phyloP scores from a whole-genome alignment of 2,329 filamentous ascomycete genomes.

The Beauveria brongniartii region DNA sequence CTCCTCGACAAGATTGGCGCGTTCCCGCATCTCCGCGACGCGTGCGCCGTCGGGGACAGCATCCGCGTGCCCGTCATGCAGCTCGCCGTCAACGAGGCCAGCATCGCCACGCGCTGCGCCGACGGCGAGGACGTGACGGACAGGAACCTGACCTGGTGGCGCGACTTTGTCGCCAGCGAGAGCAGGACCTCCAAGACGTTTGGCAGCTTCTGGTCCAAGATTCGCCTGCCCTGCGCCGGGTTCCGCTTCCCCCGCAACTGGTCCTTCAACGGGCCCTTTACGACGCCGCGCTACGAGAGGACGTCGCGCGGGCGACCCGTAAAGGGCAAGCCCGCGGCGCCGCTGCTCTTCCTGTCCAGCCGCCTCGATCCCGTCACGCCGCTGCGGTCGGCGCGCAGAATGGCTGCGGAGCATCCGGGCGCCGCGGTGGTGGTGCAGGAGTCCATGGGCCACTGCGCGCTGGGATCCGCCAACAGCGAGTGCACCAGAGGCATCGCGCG shows the following conservation, averaged over 20 bases:
- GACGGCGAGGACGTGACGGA: constrained; percentile 8
- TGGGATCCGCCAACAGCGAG: constrained; percentile 8
- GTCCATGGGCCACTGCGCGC: constrained; percentile 15
- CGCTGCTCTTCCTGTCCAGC: constrained; percentile 30
- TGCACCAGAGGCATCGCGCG: constrained; percentile 12
- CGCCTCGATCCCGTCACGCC: constrained; percentile 33
- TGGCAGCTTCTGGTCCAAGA: constrained; percentile 15
- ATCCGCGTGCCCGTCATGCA: not conserved
- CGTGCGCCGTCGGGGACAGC: constrained; percentile 1
- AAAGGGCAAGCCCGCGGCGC: constrained; percentile 22
- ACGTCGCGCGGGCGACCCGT: constrained; percentile 1
- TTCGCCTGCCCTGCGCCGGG: constrained; percentile 25
- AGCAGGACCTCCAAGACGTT: constrained; percentile 14
- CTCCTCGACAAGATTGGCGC: constrained; percentile 16
- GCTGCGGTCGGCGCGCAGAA: constrained; percentile 24
- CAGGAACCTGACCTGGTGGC: not conserved
- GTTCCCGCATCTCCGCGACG: constrained; percentile 11
- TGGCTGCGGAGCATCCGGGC: constrained; percentile 16
- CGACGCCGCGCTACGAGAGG: constrained; percentile 12
- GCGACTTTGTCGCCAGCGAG: constrained; percentile 13
- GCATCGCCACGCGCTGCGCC: constrained; percentile 12
- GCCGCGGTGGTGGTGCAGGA: constrained; percentile 18
- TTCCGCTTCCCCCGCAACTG: constrained; percentile 24
- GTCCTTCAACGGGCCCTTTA: constrained; percentile 20
- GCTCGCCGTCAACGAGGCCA: constrained; percentile 16